Conservation (phyloP, 2,329 filamentous ascomycete genomes). For the Ophiostoma sp. region DNA sequence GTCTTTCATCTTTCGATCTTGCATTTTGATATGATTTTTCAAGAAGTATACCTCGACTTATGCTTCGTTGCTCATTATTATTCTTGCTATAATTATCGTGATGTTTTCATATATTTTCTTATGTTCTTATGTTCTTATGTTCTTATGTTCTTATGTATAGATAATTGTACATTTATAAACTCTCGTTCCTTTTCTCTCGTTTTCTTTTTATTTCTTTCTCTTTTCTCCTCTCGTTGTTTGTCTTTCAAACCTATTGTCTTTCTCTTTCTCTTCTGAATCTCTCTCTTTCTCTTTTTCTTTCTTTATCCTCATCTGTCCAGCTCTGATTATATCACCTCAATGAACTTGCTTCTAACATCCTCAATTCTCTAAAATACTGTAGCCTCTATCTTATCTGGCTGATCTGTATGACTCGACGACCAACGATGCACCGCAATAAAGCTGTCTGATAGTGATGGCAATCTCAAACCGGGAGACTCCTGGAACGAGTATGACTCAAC, state of each 20-base stretch:
- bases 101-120: too few relatives aligned
- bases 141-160: too few relatives aligned
- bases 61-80: too few relatives aligned
- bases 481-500: constrained; percentile 4
- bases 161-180: too few relatives aligned
- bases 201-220: background rate
- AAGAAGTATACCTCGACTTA: too few relatives aligned
- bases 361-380: background rate
- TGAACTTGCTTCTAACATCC: background rate
- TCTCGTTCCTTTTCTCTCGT: background rate
- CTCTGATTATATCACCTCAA: background rate
- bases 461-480: background rate
- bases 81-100: too few relatives aligned
- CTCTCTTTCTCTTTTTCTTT: background rate
- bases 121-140: too few relatives aligned
- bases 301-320: too few relatives aligned
- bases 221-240: background rate
- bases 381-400: background rate
- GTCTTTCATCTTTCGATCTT: too few relatives aligned
- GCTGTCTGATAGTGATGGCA: constrained; percentile 5
- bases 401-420: constrained; percentile 3
- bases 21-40: too few relatives aligned
- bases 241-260: background rate
- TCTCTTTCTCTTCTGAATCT: background rate
- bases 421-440: constrained; percentile 1